Evolutionary conservation across 257 asterid genomes (phyloP), one percentile per base, ranked within the genome.

Genomic region (Nicotiana benthamiana): DNA sequence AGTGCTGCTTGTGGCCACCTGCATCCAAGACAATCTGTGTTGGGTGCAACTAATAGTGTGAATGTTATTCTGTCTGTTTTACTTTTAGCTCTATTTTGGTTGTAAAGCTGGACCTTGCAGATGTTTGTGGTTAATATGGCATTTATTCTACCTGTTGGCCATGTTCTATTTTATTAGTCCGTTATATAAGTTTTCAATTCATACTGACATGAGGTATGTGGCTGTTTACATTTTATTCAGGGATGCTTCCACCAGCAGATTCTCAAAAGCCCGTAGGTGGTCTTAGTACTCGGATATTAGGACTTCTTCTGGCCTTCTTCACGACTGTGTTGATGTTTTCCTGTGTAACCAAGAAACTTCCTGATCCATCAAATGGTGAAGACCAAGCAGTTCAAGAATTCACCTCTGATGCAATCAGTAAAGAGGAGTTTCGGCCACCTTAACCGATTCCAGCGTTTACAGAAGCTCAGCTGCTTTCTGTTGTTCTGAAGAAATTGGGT

Each of bases 401-500:
- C 61, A 77, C 84, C 32, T 80, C 52, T 34, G 84, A 83, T 70
- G 64, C 86, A 26, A 66, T 30, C 48, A 77, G 63, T 36, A 83
- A 84, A 27, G 92, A 84, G 81, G 92, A 87, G 57, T 63, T 77
- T 15, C 84, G 87, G 52, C 86, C 88, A 0, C 89, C 87, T 62
- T 86, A 92, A 60, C 89, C 87, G 75, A 51, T 91, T 18, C 85
- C 92, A 59, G 75, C 86, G 32, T 75, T 80, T 68, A 82, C 83
- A 1, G 92, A 87, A 75, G 81, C 89, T 13, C 90, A 92, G 80
- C 78, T 90, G 64, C 83, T 89, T 53, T 80, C 94, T 66, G 86
- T 89, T 26, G 90, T 92, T 53, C 82, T 90, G 84, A 89, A 85
- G 85, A 90, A 91, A 67, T 70, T 93, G 88, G 86, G 87, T 26